These are phyloP conservation scores for Hypoxylon cercidicola DNA, from an alignment of 495 filamentous ascomycete species.

Conservation along the genomic window DNA sequence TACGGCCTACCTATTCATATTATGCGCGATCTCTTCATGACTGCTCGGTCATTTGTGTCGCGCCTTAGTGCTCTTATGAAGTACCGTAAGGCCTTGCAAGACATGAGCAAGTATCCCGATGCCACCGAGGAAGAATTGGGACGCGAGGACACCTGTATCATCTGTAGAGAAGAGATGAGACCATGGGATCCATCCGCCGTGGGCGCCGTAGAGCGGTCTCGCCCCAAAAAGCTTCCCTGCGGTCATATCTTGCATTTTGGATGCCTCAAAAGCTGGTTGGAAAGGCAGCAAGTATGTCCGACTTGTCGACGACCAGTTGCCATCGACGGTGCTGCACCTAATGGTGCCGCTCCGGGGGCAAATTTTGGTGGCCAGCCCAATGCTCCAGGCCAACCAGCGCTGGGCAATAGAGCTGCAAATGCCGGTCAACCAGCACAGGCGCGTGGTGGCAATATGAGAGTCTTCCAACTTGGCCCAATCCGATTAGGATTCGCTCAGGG, in stretches of 20 bases:
- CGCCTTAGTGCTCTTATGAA: conserved; percentile 86
- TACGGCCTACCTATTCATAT: conserved; percentile 97
- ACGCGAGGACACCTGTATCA: conserved; percentile 93
- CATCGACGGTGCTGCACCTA: conserved; percentile 37
- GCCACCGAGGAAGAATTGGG: conserved; percentile 86
- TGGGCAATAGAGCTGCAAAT: conserved; percentile 44
- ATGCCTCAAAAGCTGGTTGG: conserved; percentile 96
- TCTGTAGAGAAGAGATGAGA: conserved; percentile 96
- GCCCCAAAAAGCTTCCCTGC: conserved; percentile 95
- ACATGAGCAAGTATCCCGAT: conserved; percentile 94
- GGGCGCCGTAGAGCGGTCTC: conserved; percentile 76
- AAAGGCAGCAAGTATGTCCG: conserved; percentile 96
- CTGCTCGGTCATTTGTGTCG: conserved; percentile 87
- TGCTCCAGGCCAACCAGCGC: conserved; percentile 38
- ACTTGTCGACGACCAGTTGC: conserved; percentile 90
- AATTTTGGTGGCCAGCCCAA: conserved; percentile 40
- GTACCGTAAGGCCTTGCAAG: conserved; percentile 86
- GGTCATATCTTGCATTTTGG: conserved; percentile 95
- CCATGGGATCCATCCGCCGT: conserved; percentile 67
- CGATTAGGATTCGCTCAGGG: conserved; percentile 66
- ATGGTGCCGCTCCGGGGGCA: conserved; percentile 30
- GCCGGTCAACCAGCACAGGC: conserved; percentile 40
- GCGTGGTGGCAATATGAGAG: conserved; percentile 43
- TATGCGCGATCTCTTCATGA: conserved; percentile 92
- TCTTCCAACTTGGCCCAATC: conserved; percentile 71